Base-by-base conservation (phyloP, 2,329 filamentous ascomycete species). In the Nemania sp. region DNA sequence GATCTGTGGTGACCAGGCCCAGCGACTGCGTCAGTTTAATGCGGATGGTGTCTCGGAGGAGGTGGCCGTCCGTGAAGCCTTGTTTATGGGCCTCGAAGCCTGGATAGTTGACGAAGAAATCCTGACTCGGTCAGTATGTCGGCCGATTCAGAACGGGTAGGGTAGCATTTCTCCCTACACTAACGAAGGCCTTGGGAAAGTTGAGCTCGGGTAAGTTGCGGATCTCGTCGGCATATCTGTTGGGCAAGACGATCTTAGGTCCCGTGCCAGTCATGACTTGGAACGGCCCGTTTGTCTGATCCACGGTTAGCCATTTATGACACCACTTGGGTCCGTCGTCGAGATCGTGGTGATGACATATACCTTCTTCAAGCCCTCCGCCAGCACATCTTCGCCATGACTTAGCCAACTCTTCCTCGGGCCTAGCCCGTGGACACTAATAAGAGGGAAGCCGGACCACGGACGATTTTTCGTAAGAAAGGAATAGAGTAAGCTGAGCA, bases 11-110 rank as follows among this genome's bases (percentile, higher is more conserved):
- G 3, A 76, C 67, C 40, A 76, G 65, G 48, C 67, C 65, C 10
- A 74, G 67, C 5, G 73, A 74, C 55, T 74, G 73, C 1, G 73
- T 76, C 40, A 75, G 52, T 62, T 75, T 73, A 15, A 69, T 65
- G 40, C 74, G 69, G 2, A 75, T 67, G 0, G 70, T 73, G 37
- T 74, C 72, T 45, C 66, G 67, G 29, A 73, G 63, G 17, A 77
- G 61, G 9, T 63, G 52, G 12, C 69, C 69, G 34, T 72, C 59
- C 2, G 47, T 49, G 2, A 73, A 35, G 4, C 69, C 66, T 29
- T 67, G 64, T 18, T 65, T 68, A 25, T 66, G 65, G 29, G 66
- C 67, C 34, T 75, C 70, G 52, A 75, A 76, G 4, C 73, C 74
- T 5, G 72, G 72, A 39, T 74, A 75, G 9, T 69, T 65, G 2